Base-by-base conservation (phyloP, 805 yeast genomes). In the Pichia nakasei region DNA sequence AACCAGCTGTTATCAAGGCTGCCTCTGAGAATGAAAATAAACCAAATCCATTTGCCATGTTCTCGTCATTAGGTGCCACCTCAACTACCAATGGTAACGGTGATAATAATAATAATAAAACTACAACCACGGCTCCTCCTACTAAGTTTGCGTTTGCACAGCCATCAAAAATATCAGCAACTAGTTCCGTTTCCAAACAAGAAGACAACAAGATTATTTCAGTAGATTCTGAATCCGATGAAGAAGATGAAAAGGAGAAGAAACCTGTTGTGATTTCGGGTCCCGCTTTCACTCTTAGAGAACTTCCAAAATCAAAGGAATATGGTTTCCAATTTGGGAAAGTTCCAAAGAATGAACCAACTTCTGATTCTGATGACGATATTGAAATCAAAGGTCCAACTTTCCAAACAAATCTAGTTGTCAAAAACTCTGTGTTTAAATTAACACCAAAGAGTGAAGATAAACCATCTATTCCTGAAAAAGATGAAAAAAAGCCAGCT, bases 371-470 rank as follows among this genome's bases (percentile, higher is more conserved):
- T 1, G 85, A 78, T 29, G 78, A 78, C 19, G 84, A 78, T 32
- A 61, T 80, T 22, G 81, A 79, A 56, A 73, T 82, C 24, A 76
- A 84, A 59, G 94, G 94, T 1, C 94, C 95, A 19, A 62, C 69
- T 13, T 85, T 85, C 58, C 71, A 69, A 9, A 49, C 75, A 26
- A 59, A 57, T 15, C 54, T 66, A 3, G 51, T 50, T 24, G 68
- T 72, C 24, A 50, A 54, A 19, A 60, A 56, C 37, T 48, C 61
- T 35, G 63, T 52, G 11, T 65, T 65, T 48, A 61, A 56, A 38
- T 52, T 63, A 13, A 48, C 56, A 11, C 21, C 51, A 13, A 54
- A 57, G 26, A 50, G 62, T 5, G 48, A 46, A 5, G 33, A 41
- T n/a, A 48, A 43, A 42, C 39, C 39, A 48, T 49, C 31, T 17